Evolutionary conservation across 1,284 basidiomycete genomes (phyloP), one percentile per base, ranked within the genome.

Genomic region (Trichosporon sp.): DNA sequence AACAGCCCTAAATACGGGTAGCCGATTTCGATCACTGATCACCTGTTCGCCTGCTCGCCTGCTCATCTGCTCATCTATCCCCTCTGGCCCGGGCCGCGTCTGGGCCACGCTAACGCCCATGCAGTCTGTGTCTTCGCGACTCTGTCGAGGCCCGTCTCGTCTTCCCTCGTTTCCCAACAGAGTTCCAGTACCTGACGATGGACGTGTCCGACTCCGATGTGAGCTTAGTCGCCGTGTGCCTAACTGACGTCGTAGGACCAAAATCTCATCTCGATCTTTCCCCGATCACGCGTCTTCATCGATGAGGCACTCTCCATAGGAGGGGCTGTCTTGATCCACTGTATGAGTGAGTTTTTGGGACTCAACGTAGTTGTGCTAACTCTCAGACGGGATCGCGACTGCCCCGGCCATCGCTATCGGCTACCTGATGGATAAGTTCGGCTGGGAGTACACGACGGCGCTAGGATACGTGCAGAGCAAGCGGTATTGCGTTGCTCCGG

Each of bases 331-430:
- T 87, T 95, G 6, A 93, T 94, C 1, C 93, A 95, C 79, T 95
- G 93, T 80, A 95, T 94, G 74, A 93, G 93, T 91, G 73, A 71
- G 87, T 80, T 15, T 18, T 18, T 32, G 7, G n/a, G n/a, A n/a
- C n/a, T n/a, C 47, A 29, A 38, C 2, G n/a, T 1, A n/a, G 23
- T 7, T 38, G 58, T 38, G 56, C 68, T 73, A 62, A 65, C 72
- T 18, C 21, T 9, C 74, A 93, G 92, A 92, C 63, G 93, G 93
- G 1, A 95, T 95, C 76, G 91, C 90, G 66, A 86, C 93, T 12
- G 92, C 92, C 0, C 92, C 93, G 0, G 88, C 92, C 0, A 93
- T 95, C 68, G 92, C 94, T 34, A 91, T 95, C 67, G 94, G 94
- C 88, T 95, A 92, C 77, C 90, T 93, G 32, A 95, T 95, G 93